These are phyloP conservation scores for Phaeotremella fagi DNA, from an alignment of 768 basidiomycete genomes.

Conservation along the genomic window DNA sequence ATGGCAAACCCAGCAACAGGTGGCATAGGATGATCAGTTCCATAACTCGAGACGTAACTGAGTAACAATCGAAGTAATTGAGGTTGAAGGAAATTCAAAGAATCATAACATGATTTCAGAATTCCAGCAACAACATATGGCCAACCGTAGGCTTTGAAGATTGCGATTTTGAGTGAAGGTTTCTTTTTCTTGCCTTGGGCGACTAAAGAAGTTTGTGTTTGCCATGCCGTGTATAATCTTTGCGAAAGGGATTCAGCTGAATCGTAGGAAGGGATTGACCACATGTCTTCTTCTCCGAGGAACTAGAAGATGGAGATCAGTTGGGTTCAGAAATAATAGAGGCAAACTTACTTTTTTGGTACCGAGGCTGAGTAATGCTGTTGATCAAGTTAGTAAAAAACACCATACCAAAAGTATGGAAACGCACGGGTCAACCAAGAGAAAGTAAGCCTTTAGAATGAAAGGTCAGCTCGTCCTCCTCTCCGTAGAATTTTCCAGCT, in stretches of 20 bases:
- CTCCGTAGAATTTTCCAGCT: constrained; percentile 15
- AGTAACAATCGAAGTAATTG: constrained; percentile 75
- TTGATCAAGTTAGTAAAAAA: constrained; percentile 29
- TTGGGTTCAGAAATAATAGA: no score
- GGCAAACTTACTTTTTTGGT: constrained; percentile 30
- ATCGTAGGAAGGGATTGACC: constrained; percentile 63
- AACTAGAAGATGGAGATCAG: no score
- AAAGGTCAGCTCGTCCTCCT: not conserved
- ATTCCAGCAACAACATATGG: constrained; percentile 57
- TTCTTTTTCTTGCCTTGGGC: constrained; percentile 43
- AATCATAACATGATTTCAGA: constrained; percentile 75
- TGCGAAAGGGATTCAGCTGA: constrained; percentile 65
- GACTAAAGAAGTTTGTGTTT: constrained; percentile 52
- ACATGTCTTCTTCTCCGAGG: constrained; percentile 82
- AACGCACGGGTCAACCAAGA: constrained; percentile 66
- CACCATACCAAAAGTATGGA: not conserved
- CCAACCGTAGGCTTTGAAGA: constrained; percentile 71
- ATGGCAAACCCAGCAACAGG: constrained; percentile 68
- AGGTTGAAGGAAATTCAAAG: constrained; percentile 77
- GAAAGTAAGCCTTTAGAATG: constrained; percentile 56
- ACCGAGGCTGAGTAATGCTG: constrained; percentile 47
- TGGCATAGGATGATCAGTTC: constrained; percentile 48
- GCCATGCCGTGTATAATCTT: constrained; percentile 60
- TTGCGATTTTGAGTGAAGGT: constrained; percentile 64
- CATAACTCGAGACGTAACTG: constrained; percentile 71